Evolutionary conservation across 148 eudicot species (phyloP).

Genomic region (Nyssa sinensis): DNA sequence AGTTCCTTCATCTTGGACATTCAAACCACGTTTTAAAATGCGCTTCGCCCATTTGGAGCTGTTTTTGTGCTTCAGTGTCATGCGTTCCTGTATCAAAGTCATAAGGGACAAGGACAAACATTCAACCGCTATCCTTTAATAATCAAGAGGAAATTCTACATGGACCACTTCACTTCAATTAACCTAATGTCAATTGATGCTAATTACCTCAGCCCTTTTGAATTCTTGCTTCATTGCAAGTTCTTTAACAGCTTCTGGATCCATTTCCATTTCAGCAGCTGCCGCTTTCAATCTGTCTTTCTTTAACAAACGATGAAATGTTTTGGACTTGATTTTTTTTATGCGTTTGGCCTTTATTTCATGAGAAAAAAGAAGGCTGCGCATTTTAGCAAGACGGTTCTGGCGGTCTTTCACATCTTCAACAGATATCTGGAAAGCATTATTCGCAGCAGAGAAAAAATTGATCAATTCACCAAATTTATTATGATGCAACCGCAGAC

Average conservation of each 20-base stretch:
- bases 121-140: background rate
- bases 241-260: slow-evolving; percentile 79
- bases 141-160: too few relatives aligned
- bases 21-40: slow-evolving; percentile 62
- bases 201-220: slow-evolving; percentile 71
- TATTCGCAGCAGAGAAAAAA: slow-evolving; percentile 22
- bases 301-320: slow-evolving; percentile 28
- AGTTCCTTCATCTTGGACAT: slow-evolving; percentile 88
- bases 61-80: slow-evolving; percentile 83
- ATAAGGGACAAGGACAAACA: slow-evolving; percentile 6
- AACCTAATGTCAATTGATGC: background rate
- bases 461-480: slow-evolving; percentile 28
- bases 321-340: slow-evolving; percentile 65
- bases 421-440: slow-evolving; percentile 53
- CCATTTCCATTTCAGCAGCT: slow-evolving; percentile 35
- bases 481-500: background rate
- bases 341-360: slow-evolving; percentile 82
- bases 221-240: slow-evolving; percentile 80
- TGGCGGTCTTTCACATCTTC: slow-evolving; percentile 84
- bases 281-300: slow-evolving; percentile 71
- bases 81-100: slow-evolving; percentile 60
- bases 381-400: slow-evolving; percentile 84
- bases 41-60: slow-evolving; percentile 83
- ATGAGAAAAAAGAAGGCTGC: slow-evolving; percentile 82
- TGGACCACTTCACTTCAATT: background rate